phyloP scores from a whole-genome alignment of 106 monocot species.

The Dendrobium huoshanense region DNA sequence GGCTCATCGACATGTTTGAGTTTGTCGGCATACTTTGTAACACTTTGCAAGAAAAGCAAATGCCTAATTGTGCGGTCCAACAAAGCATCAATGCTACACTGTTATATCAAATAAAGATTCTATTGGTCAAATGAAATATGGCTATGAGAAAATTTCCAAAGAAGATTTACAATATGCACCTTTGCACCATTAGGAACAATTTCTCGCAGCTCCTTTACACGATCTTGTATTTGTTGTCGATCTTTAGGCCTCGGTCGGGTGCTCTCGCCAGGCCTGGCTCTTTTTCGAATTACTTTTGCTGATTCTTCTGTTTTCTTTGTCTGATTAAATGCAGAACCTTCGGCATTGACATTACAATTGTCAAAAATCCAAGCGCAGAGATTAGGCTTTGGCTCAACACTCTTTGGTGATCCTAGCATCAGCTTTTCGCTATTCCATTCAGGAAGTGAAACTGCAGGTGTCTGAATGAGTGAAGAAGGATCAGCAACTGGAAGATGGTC shows the following conservation, averaged over 20 bases:
- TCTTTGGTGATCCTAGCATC: conserved; percentile 15
- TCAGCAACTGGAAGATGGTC: background rate
- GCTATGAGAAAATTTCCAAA: background rate
- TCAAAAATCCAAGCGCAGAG: conserved; percentile 40
- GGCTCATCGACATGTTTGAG: conserved; percentile 56
- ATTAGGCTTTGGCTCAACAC: conserved; percentile 9
- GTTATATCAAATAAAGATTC: conserved; percentile 21
- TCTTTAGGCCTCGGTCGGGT: conserved; percentile 89
- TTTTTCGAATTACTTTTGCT: conserved; percentile 54
- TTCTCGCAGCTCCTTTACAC: conserved; percentile 86
- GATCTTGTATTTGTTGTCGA: conserved; percentile 94
- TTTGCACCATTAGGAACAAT: conserved; percentile 88
- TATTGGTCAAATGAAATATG: background rate
- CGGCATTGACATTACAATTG: conserved; percentile 46
- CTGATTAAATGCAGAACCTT: conserved; percentile 20
- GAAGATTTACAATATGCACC: conserved; percentile 21
- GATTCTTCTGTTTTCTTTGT: conserved; percentile 36
- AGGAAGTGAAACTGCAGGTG: conserved; percentile 10
- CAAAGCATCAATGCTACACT: conserved; percentile 98
- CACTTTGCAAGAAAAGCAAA: conserved; percentile 90
- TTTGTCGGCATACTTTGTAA: conserved; percentile 88
- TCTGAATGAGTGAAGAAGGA: conserved; percentile 17
- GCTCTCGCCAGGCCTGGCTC: conserved; percentile 89
- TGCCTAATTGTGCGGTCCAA: conserved; percentile 92
- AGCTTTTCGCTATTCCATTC: conserved; percentile 18